These are phyloP conservation scores for Colletotrichum caudatum DNA, from an alignment of 2,329 filamentous ascomycete species.

Conservation along the genomic window DNA sequence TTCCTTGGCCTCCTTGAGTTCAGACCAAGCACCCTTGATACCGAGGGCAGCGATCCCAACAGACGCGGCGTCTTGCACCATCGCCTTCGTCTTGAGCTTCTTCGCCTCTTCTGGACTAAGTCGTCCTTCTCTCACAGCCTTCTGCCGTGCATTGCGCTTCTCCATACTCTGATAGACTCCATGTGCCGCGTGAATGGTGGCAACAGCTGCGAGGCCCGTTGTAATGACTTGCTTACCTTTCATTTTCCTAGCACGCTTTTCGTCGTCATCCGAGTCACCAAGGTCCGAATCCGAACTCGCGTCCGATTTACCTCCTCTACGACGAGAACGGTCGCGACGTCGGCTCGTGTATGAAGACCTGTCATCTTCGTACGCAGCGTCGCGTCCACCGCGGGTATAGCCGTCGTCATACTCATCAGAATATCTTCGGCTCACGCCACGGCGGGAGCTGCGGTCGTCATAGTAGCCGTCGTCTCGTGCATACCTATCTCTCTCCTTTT, in stretches of 20 bases:
- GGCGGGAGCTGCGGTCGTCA: slow-evolving; percentile 53
- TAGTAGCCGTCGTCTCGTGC: slow-evolving; percentile 60
- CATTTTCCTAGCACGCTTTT: slow-evolving; percentile 66
- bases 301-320: slow-evolving; percentile 56
- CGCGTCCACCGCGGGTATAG: slow-evolving; percentile 54
- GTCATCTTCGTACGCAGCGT: slow-evolving; percentile 60
- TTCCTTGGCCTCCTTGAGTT: slow-evolving; percentile 68
- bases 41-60: slow-evolving; percentile 69
- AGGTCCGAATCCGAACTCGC: slow-evolving; percentile 67
- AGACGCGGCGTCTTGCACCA: slow-evolving; percentile 70
- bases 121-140: slow-evolving; percentile 66
- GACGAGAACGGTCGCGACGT: slow-evolving; percentile 51
- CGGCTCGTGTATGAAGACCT: slow-evolving; percentile 56
- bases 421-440: slow-evolving; percentile 53
- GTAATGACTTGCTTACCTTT: slow-evolving; percentile 72
- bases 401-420: slow-evolving; percentile 62
- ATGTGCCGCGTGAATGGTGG: slow-evolving; percentile 71
- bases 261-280: slow-evolving; percentile 69
- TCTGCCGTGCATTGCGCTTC: slow-evolving; percentile 65
- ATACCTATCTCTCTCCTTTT: slow-evolving; percentile 51
- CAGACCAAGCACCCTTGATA: slow-evolving; percentile 67
- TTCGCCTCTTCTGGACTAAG: slow-evolving; percentile 64
- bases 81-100: slow-evolving; percentile 68
- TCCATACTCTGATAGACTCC: slow-evolving; percentile 70
- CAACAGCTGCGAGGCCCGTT: slow-evolving; percentile 67